Base-by-base conservation (phyloP, 495 filamentous ascomycete genomes). In the Lepraria neglecta region DNA sequence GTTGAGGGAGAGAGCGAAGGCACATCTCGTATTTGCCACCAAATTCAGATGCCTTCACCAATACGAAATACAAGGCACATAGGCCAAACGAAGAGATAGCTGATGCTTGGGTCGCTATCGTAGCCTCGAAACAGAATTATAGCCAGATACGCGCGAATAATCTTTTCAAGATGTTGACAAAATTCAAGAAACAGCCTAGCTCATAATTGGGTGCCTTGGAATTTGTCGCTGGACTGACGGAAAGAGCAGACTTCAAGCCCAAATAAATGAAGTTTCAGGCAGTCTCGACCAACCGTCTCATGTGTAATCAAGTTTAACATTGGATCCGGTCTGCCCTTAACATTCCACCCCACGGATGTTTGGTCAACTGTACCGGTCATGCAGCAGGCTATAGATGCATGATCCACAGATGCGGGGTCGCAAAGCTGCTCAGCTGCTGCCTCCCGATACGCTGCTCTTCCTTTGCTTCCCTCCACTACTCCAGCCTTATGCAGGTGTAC, bases 401-500 rank as follows among this genome's bases (percentile, higher is more conserved):
- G 48, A 52, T 52, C 48, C 48, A 54, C 30, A 54, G 51, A 35
- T 54, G 51, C 51, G 35, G 54, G 54, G 54, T 45, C 27, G 21
- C 38, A 12, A n/a, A 21, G 21, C 17, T 30, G 54, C 54, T 57
- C 54, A 57, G 54, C 54, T 57, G 54, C 54, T 45, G 42, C n/a
- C 42, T 30, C 38, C 54, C 54, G 54, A 57, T 57, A 43, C 42
- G 54, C 42, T 30, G 35, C 50, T 61, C 42, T 9, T 55, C 4
- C 50, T 46, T 56, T 1, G 19, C 42, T 9, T 55, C 10, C 50
- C 33, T 56, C 7, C 10, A 21, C 59, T 30, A 45, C 33, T 33
- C 51, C 51, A 54, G 54, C 44, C 28, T 45, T 27, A 46, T 61
- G 59, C 59, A 61, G 40, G 52, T 45, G 35, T 61, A 51, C 59